Evolutionary conservation across 257 asterid genomes (phyloP).

Genomic region (Salvia splendens): DNA sequence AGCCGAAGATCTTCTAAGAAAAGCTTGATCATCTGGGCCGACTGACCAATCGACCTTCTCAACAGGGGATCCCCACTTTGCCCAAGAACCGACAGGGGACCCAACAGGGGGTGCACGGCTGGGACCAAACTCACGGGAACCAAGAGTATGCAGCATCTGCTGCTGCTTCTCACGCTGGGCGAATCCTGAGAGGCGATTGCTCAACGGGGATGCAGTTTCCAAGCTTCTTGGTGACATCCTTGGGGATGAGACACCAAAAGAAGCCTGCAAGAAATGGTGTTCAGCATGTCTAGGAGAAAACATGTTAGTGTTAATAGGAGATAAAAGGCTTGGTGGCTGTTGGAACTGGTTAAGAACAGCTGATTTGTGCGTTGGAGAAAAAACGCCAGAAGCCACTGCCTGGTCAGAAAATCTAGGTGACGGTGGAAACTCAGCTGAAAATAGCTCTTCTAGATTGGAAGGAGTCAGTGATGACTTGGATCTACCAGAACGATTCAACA

Average conservation of each 20-base stretch:
- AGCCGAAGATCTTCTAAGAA: conserved; percentile 41
- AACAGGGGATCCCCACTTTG: conserved; percentile 72
- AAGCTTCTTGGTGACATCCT: conserved; percentile 84
- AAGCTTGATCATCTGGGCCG: conserved; percentile 53
- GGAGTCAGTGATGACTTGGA: conserved; percentile 65
- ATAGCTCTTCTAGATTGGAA: conserved; percentile 90
- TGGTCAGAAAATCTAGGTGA: conserved; percentile 83
- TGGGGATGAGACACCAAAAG: conserved; percentile 73
- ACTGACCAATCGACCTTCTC: conserved; percentile 78
- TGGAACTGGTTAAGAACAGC: conserved; percentile 70
- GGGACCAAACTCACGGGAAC: conserved; percentile 66
- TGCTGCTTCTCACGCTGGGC: conserved; percentile 74
- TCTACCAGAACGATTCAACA: conserved; percentile 56
- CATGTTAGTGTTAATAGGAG: conserved; percentile 66
- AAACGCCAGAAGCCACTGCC: conserved; percentile 59
- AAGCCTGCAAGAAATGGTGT: conserved; percentile 74
- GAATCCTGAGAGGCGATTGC: conserved; percentile 55
- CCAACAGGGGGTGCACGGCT: conserved; percentile 45
- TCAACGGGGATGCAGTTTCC: conserved; percentile 82
- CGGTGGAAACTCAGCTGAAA: conserved; percentile 65
- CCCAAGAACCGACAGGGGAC: conserved; percentile 58
- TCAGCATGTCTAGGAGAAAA: conserved; percentile 76
- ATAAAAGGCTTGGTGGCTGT: conserved; percentile 72
- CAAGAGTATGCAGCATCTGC: conserved; percentile 63
- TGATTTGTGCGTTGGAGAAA: conserved; percentile 80